These are phyloP conservation scores for Iris pallida DNA, from an alignment of 116 monocot species.

Conservation along the genomic window DNA sequence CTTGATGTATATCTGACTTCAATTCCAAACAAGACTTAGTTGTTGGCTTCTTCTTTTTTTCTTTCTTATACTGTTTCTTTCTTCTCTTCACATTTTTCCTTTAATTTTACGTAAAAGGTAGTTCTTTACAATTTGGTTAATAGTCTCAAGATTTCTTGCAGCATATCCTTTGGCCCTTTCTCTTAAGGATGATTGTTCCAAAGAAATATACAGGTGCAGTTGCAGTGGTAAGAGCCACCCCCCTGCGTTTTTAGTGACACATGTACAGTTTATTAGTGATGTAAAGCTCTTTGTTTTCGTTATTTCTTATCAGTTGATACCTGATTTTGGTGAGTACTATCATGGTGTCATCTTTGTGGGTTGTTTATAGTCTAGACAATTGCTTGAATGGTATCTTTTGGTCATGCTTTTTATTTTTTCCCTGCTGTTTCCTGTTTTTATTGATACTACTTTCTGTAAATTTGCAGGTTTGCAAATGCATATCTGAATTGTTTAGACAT, in stretches of 20 bases:
- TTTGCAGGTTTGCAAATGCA: conserved; percentile 86
- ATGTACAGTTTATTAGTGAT: not conserved
- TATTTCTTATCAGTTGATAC: no score
- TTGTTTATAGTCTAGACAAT: no score
- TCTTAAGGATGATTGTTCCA: conserved; percentile 89
- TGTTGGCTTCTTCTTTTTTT: not conserved
- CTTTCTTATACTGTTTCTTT: not conserved
- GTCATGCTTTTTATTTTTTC: no score
- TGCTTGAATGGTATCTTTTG: no score
- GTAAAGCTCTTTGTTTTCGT: no score
- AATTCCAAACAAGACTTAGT: no score
- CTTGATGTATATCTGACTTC: no score
- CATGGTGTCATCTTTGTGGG: no score
- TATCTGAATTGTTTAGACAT: conserved; percentile 65
- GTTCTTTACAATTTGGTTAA: no score
- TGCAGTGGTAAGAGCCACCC: conserved; percentile 52
- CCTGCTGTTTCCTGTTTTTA: not conserved
- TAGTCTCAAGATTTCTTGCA: conserved; percentile 31
- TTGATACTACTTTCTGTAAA: not conserved
- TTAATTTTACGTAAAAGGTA: no score
- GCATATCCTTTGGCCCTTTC: conserved; percentile 93
- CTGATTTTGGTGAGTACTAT: no score
- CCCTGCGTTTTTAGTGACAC: not conserved
- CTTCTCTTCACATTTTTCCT: no score
- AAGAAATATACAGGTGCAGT: conserved; percentile 85